These are phyloP conservation scores for Capronia epimyces DNA, from an alignment of 2,329 filamentous ascomycete species.

Conservation along the genomic window DNA sequence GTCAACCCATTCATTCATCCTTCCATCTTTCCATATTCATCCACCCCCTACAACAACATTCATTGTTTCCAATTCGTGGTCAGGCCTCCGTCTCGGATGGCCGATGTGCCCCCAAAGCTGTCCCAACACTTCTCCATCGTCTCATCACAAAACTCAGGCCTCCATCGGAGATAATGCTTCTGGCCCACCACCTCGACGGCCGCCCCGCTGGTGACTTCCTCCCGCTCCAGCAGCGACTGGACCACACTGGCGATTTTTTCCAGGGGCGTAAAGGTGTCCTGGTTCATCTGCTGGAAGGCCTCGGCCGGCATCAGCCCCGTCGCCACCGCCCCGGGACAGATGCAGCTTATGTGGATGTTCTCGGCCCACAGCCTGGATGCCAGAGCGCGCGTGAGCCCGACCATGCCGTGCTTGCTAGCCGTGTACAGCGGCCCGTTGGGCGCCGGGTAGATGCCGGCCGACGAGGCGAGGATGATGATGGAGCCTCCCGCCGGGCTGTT, in stretches of 20 bases:
- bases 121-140: neutral
- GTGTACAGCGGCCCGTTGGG: neutral
- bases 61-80: neutral
- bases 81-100: neutral
- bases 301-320: neutral
- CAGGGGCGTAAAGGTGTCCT: neutral
- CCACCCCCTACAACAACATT: too few species aligned
- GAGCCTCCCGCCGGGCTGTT: neutral
- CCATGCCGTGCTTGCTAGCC: neutral
- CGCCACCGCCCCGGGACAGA: neutral
- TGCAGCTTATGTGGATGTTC: neutral
- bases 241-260: neutral
- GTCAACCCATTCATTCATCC: too few species aligned
- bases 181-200: neutral
- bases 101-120: neutral
- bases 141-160: neutral
- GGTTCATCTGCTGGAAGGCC: neutral
- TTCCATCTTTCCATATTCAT: too few species aligned
- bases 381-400: neutral
- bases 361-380: neutral
- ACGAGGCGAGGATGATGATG: neutral
- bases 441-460: neutral
- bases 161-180: neutral
- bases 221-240: neutral
- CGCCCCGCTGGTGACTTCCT: neutral